A percentile compares a stretch with the other conserved stretches of the same genome.
Evolutionary conservation across 345 rosid genomes (phyloP).

Genomic region (Lepidium africanum): DNA sequence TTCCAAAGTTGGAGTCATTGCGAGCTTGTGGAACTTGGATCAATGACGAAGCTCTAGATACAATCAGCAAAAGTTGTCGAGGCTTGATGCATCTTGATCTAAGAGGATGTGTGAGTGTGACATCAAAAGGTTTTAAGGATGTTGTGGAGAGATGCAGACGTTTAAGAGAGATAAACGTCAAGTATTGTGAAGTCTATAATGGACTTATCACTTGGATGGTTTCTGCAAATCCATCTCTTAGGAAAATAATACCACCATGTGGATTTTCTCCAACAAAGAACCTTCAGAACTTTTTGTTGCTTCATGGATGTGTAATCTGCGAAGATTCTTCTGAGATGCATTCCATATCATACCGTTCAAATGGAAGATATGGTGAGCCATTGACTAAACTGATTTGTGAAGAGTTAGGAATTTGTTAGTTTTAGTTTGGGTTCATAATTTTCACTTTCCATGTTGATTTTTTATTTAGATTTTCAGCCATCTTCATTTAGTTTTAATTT

Average conservation of each 20-base stretch:
- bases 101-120: slow-evolving; percentile 46
- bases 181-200: slow-evolving; percentile 32
- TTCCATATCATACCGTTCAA: not conserved
- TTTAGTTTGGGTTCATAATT: too few relatives aligned
- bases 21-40: slow-evolving; percentile 39
- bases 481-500: too few relatives aligned
- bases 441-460: too few relatives aligned
- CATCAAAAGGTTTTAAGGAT: slow-evolving; percentile 44
- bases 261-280: slow-evolving; percentile 27
- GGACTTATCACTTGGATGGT: slow-evolving; percentile 44
- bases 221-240: slow-evolving; percentile 48
- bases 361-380: too few relatives aligned
- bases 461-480: too few relatives aligned
- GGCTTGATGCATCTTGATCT: slow-evolving; percentile 41
- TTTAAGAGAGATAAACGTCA: slow-evolving; percentile 54
- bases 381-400: too few relatives aligned
- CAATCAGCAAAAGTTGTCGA: slow-evolving; percentile 45
- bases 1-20: slow-evolving; percentile 55
- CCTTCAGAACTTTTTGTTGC: slow-evolving; percentile 34
- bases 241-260: slow-evolving; percentile 46
- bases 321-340: not conserved
- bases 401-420: too few relatives aligned
- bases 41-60: slow-evolving; percentile 34
- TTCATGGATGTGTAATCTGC: slow-evolving; percentile 65
- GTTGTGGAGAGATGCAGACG: slow-evolving; percentile 39